Percentiles rank a stretch among this genome's conserved stretches.
Conservation (phyloP, 805 yeast genomes). For the Metschnikowia continentalis region DNA sequence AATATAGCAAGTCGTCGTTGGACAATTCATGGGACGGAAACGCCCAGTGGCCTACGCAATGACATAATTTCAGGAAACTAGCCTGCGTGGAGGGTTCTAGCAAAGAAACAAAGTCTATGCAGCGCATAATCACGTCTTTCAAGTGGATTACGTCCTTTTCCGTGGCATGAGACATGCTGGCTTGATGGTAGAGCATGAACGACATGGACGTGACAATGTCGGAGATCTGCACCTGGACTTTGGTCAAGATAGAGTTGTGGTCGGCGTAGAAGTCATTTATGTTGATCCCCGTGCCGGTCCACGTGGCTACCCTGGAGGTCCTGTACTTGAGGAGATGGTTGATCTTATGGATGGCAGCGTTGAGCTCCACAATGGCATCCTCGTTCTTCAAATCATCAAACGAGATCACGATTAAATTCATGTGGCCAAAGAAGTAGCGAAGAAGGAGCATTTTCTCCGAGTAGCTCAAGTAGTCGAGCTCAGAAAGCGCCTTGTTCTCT, state of each 20-base stretch:
- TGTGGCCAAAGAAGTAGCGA: slow-evolving; percentile 35
- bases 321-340: slow-evolving; percentile 26
- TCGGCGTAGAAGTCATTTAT: slow-evolving; percentile 19
- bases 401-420: slow-evolving; percentile 29
- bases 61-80: slow-evolving; percentile 29
- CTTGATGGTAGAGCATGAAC: slow-evolving; percentile 22
- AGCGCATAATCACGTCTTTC: slow-evolving; percentile 23
- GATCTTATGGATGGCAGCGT: slow-evolving; percentile 21
- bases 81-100: slow-evolving; percentile 22
- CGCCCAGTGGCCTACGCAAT: slow-evolving; percentile 56
- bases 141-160: slow-evolving; percentile 20
- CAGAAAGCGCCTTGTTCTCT: slow-evolving; percentile 1
- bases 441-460: slow-evolving; percentile 30
- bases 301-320: slow-evolving; percentile 37
- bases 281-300: slow-evolving; percentile 35
- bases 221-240: slow-evolving; percentile 12
- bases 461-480: slow-evolving; percentile 23
- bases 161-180: slow-evolving; percentile 24
- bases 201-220: slow-evolving; percentile 37
- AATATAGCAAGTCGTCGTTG: slow-evolving; percentile 61
- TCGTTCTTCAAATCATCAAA: slow-evolving; percentile 8
- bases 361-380: slow-evolving; percentile 13
- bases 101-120: slow-evolving; percentile 29
- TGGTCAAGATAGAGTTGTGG: slow-evolving; percentile 2
- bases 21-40: slow-evolving; percentile 65